Base-by-base conservation (phyloP, 257 asterid species). In the Nicotiana benthamiana region DNA sequence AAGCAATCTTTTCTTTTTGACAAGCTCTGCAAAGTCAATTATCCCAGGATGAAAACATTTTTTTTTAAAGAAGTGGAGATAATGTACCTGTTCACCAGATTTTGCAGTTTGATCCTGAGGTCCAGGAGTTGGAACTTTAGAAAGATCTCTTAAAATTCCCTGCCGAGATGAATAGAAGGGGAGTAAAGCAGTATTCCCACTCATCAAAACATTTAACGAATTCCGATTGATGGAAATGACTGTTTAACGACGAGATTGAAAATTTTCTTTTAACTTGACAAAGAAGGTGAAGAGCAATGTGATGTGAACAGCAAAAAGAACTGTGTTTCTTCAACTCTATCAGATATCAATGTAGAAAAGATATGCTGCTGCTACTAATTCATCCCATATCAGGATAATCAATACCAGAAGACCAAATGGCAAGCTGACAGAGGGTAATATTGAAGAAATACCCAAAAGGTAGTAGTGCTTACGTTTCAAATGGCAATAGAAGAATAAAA, bases 121-220 rank as follows among this genome's bases (percentile, higher is more conserved):
- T 68, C 89, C 92, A 53, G 82, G 77, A 60, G 88, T 34, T 56
- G 95, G 90, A 85, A 86, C 90, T 87, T 92, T 93, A 60, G 98
- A 79, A 76, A 95, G 94, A 85, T 93, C 99, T 82, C 99, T 90
- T 64, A 95, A 75, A 80, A 93, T 82, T 80, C 99, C 99, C 99
- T 95, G 93, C 81, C 57, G 75, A 81, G 17, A 60, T 56, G 27
- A 72, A 52, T 26, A 22, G 16, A 24, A 48, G 59, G 62, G 68
- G 70, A 24, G 40, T 77, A 59, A 48, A 75, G 61, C 81, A 75
- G 53, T 32, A 20, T 53, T 68, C 24, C 26, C 26, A 46, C 75
- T 30, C 13, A 40, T 26, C 54, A 22, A 20, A 54, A 26, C 53
- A 76, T 30, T 60, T 60, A 30, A 53, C 46, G 27, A 22, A 59